phyloP scores from a whole-genome alignment of 164 flowering plant species.

The Vitis cinerea region DNA sequence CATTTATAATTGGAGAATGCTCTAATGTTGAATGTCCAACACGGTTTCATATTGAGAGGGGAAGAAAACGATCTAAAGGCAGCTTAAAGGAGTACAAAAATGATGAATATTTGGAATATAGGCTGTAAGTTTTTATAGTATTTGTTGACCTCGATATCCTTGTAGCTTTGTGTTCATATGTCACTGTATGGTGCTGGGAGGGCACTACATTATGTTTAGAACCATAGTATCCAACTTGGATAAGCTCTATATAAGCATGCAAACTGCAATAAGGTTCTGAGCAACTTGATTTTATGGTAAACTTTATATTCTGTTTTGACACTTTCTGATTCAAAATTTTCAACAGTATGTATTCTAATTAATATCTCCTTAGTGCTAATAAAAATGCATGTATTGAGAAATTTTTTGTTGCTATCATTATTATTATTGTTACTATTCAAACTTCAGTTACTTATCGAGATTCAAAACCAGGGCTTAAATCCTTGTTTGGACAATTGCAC shows the following conservation, averaged over 20 bases:
- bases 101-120: constrained; percentile 86
- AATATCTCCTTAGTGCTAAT: no score
- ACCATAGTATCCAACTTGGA: not conserved
- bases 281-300: not conserved
- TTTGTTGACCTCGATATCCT: not conserved
- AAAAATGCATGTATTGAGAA: no score
- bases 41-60: constrained; percentile 91
- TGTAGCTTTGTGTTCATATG: not conserved
- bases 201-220: not conserved
- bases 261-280: not conserved
- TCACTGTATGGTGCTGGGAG: not conserved
- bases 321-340: not conserved
- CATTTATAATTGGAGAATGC: constrained; percentile 87
- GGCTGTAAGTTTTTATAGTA: constrained; percentile 51
- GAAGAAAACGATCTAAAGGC: constrained; percentile 64
- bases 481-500: no score
- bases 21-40: constrained; percentile 78
- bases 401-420: no score
- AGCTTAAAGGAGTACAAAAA: constrained; percentile 72
- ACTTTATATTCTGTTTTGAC: not conserved
- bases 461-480: no score
- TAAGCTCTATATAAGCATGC: not conserved
- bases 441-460: no score
- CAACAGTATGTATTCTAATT: not conserved
- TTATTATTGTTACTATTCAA: no score